Evolutionary conservation across 176 grass and related monocot species (phyloP), one percentile per base, ranked within the genome.

Genomic region (Musa acuminata): DNA sequence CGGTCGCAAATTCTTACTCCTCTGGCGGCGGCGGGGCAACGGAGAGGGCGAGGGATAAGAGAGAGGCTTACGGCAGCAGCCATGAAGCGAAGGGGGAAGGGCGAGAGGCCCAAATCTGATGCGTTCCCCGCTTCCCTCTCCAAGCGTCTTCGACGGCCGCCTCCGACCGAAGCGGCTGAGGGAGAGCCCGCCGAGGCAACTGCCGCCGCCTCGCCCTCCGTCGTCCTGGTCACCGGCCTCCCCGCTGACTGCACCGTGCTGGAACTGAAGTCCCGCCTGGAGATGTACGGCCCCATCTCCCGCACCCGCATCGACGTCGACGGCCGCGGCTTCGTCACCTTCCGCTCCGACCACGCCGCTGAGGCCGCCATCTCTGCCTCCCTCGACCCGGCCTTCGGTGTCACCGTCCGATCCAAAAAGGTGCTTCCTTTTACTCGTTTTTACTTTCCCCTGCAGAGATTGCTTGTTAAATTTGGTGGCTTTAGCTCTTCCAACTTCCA

Each of bases 191-290:
- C 57, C 57, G 13, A 43, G 35, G 35, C 4, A 43, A 43, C 4
- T 43, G 57, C 57, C 16, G 16, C 57, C 19, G 2, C 57, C 13
- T n/a, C 57, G 2, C 19, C 57, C 57, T 60, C 57, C 57, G 17
- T 60, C 14, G 57, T 60, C 1, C 17, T 60, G 57, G 57, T 60
- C 57, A 60, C 57, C 6, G 57, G 57, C 14, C 57, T 60, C 16
- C 57, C 57, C 57, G 2, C 3, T 60, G 19, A 60, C 19, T 96
- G 89, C 83, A 86, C 85, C 27, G 92, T 96, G 82, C 87, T 96
- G 17, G 87, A 89, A 78, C 92, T 96, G 58, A 96, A 89, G 84
- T 96, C 84, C 53, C 86, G 86, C 53, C 83, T 96, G 72, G 52
- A 89, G 80, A 76, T 84, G 69, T 92, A 89, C 75, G 89, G 92